Conservation (phyloP, 305 asterid species). For the Fraxinus platypoda region DNA sequence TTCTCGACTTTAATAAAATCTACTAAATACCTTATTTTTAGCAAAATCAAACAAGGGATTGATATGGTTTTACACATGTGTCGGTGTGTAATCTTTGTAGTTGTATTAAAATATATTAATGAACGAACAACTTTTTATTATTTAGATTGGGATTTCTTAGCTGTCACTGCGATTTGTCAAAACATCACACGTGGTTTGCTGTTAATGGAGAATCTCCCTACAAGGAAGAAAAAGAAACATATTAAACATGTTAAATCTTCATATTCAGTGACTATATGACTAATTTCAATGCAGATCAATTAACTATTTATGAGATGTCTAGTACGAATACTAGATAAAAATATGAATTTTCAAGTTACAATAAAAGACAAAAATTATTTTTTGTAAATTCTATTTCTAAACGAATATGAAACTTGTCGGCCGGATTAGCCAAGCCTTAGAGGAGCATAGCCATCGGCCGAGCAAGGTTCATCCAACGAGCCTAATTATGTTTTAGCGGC, state of each 20-base stretch:
- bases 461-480: background rate
- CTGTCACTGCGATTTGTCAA: slow-evolving; percentile 21
- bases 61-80: slow-evolving; percentile 19
- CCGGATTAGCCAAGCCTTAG: background rate
- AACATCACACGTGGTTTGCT: slow-evolving; percentile 15
- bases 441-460: background rate
- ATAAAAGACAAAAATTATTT: no score
- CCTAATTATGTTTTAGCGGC: background rate
- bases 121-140: background rate
- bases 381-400: background rate
- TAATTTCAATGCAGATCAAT: no score
- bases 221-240: background rate
- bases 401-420: background rate
- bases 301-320: background rate
- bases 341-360: background rate
- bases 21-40: no score
- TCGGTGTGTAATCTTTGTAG: slow-evolving; percentile 10
- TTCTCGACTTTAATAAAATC: no score
- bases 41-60: background rate
- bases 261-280: no score
- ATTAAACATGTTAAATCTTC: no score
- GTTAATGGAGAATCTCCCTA: background rate
- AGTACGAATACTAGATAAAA: background rate
- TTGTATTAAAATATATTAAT: background rate
- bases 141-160: background rate